Evolutionary conservation across 2,329 filamentous ascomycete genomes (phyloP).

Genomic region (Penicillium sp.): DNA sequence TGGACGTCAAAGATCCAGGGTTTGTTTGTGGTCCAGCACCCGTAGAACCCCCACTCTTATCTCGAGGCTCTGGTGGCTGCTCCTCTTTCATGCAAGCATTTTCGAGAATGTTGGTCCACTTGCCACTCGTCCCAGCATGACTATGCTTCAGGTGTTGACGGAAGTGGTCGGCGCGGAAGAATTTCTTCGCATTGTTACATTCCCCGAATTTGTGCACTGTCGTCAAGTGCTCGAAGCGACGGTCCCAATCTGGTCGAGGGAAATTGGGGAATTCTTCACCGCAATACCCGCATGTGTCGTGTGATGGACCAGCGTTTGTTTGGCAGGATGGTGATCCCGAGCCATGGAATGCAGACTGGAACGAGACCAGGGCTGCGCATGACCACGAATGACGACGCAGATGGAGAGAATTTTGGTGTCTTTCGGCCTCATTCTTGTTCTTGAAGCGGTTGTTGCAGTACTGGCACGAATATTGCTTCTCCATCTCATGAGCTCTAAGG

Average conservation of each 20-base stretch:
- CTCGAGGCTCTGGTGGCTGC: constrained; percentile 36
- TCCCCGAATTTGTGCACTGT: constrained; percentile 95
- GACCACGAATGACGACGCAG: constrained; percentile 95
- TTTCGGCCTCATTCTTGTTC: constrained; percentile 97
- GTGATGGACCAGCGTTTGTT: constrained; percentile 39
- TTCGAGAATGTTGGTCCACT: constrained; percentile 98
- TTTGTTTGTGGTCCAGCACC: constrained; percentile 9
- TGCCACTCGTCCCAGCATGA: constrained; percentile 92
- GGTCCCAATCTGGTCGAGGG: constrained; percentile 83
- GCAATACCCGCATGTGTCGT: constrained; percentile 91
- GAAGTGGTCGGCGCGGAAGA: constrained; percentile 96
- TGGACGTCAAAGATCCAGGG: constrained; percentile 27
- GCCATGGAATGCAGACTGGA: constrained; percentile 83
- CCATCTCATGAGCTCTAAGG: constrained; percentile 82
- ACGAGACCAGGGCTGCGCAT: constrained; percentile 79
- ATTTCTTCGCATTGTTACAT: constrained; percentile 98
- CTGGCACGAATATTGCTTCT: constrained; percentile 93
- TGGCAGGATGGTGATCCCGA: constrained; percentile 59
- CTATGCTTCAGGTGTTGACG: constrained; percentile 97
- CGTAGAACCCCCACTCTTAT: constrained; percentile 11
- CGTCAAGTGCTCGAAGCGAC: constrained; percentile 82
- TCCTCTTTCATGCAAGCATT: constrained; percentile 97
- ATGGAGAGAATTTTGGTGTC: constrained; percentile 94
- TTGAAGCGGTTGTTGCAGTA: constrained; percentile 97
- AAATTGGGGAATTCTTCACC: constrained; percentile 82